Base-by-base conservation (phyloP, 2,329 filamentous ascomycete genomes). In the Diplodia sapinea region DNA sequence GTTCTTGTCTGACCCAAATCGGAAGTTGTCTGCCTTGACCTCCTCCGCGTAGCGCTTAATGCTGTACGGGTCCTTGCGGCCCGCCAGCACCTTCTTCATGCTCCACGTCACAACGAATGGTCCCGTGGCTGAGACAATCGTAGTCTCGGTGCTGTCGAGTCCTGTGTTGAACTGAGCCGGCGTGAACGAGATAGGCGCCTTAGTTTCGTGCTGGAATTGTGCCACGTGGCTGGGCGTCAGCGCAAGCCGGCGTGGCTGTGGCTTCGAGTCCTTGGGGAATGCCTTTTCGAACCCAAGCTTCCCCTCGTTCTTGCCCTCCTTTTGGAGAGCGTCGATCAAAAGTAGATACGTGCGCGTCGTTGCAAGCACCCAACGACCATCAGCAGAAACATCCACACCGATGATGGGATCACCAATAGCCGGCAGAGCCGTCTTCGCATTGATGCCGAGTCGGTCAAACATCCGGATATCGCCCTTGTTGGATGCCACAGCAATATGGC, bases 1-100 rank as follows among this genome's bases (percentile, higher is more conserved):
- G 74, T 97, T 97, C 87, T 97, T 96, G 79, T 99, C 95, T 5
- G 90, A 94, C 56, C 94, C 94, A 75, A 93, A 99, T 74, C 95
- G 93, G 88, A 99, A 99, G 78, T 99, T 96, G 78, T 99, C 95
- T 4, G 95, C 95, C 84, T 96, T 97, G 76, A 99, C 93, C 70
- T 96, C 91, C 74, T 99, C 95, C 0, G 88, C 86, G 77, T 99
- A 99, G 17, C 95, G 90, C 85, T 98, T 97, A 85, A 99, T 98
- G 73, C 89, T 91, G 82, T 99, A 99, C 0, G 94, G 91, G 69
- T 95, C 91, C 79, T 94, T 95, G 71, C 86, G 87, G 64, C 92
- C 92, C 26, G 85, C 85, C 15, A 97, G 79, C 0, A 98, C 86
- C 83, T 96, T 96, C 85, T 93, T 95, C 79, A 99, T 79, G 76